These are phyloP conservation scores for Mucor sp. DNA, from an alignment of 371 early-diverging fungal species.

Conservation along the genomic window DNA sequence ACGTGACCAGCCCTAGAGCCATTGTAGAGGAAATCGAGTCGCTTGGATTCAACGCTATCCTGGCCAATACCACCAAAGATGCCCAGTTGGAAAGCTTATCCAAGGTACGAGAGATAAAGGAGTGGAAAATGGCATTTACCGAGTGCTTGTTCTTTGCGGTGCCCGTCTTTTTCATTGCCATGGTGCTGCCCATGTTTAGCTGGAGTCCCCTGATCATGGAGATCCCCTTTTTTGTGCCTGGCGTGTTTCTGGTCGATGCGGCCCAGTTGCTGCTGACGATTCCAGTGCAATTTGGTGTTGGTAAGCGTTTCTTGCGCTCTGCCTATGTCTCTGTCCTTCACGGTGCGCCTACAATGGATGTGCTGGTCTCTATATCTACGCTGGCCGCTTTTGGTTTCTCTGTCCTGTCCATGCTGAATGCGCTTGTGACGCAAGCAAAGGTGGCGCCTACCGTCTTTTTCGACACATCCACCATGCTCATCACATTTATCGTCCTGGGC, in stretches of 20 bases:
- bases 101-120: constrained; percentile 84
- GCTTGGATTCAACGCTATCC: constrained; percentile 86
- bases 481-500: constrained; percentile 89
- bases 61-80: constrained; percentile 58
- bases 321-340: constrained; percentile 82
- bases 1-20: constrained; percentile 54
- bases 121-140: constrained; percentile 74
- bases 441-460: constrained; percentile 84
- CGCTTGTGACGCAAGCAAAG: not conserved
- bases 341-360: constrained; percentile 94
- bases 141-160: constrained; percentile 69
- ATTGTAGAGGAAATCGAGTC: constrained; percentile 80
- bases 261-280: constrained; percentile 67
- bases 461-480: constrained; percentile 89
- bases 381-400: constrained; percentile 83
- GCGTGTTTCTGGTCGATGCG: constrained; percentile 67
- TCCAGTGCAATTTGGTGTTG: constrained; percentile 91
- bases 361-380: constrained; percentile 88
- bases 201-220: constrained; percentile 40
- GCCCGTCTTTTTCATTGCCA: constrained; percentile 84
- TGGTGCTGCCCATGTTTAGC: constrained; percentile 74
- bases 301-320: constrained; percentile 76
- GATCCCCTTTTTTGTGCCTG: constrained; percentile 50
- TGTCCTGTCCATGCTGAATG: constrained; percentile 56
- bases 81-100: constrained; percentile 90